phyloP scores from a whole-genome alignment of 768 basidiomycete genomes.

The Atractiella rhizophila region DNA sequence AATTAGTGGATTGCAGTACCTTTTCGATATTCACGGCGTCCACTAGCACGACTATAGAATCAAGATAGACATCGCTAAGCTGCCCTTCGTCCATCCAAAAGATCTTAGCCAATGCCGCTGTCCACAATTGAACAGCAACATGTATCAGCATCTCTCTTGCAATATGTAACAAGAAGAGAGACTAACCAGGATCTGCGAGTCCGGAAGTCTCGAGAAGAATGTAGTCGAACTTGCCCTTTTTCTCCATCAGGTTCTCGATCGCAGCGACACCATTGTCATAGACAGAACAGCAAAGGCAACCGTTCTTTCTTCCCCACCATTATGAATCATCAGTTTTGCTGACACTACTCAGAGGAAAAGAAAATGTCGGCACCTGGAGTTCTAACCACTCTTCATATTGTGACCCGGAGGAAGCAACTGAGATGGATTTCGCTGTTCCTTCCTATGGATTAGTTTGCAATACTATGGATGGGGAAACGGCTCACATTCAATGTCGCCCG shows the following conservation, averaged over 20 bases:
- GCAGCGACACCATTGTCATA: constrained; percentile 80
- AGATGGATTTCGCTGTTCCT: constrained; percentile 51
- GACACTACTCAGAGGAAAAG: background rate
- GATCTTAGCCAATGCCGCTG: constrained; percentile 18
- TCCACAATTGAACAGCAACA: background rate
- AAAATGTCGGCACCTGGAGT: constrained; percentile 22
- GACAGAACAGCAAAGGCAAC: constrained; percentile 94
- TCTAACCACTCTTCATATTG: constrained; percentile 68
- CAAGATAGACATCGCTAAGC: constrained; percentile 25
- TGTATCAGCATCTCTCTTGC: background rate
- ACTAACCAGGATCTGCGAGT: constrained; percentile 5
- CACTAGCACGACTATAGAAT: constrained; percentile 78
- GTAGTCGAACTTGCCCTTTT: constrained; percentile 73
- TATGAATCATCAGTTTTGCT: background rate
- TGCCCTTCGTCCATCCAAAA: constrained; percentile 28
- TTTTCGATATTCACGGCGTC: constrained; percentile 57
- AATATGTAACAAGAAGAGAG: no score
- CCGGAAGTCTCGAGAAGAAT: constrained; percentile 76
- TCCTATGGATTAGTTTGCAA: background rate
- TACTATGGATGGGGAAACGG: background rate
- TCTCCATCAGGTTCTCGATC: constrained; percentile 39
- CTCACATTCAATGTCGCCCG: constrained; percentile 80
- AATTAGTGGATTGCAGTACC: constrained; percentile 20
- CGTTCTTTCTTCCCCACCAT: constrained; percentile 28
- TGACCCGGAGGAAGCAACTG: constrained; percentile 38